Percentiles rank a stretch among this genome's conserved stretches.
These are phyloP conservation scores for Epithele typhae DNA, from an alignment of 768 basidiomycete genomes.

Conservation along the genomic window DNA sequence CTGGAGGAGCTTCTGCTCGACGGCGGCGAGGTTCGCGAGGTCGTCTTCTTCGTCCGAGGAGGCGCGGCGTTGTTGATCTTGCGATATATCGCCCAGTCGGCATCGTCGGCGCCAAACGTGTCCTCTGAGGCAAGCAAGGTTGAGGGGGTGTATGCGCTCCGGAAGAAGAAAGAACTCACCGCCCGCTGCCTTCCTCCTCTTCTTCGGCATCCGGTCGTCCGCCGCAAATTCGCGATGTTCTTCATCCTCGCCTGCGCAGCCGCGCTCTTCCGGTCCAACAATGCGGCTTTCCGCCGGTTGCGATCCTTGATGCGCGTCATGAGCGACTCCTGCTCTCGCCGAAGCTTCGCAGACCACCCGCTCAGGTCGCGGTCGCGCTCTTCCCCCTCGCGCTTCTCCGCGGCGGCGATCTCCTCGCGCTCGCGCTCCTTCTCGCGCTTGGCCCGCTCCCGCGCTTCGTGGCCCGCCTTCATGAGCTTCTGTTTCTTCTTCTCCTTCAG, in stretches of 20 bases:
- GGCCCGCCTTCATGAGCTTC: slow-evolving; percentile 87
- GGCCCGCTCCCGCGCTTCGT: slow-evolving; percentile 81
- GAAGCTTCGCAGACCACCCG: slow-evolving; percentile 71
- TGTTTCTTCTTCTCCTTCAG: slow-evolving; percentile 95
- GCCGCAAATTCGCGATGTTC: slow-evolving; percentile 89
- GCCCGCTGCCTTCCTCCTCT: slow-evolving; percentile 77
- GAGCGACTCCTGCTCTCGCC: slow-evolving; percentile 75
- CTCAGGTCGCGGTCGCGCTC: slow-evolving; percentile 67
- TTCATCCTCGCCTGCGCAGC: slow-evolving; percentile 96
- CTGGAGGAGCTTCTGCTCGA: slow-evolving; percentile 79
- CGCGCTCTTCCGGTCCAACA: slow-evolving; percentile 90
- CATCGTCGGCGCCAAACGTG: slow-evolving; percentile 89
- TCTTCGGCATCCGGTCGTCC: slow-evolving; percentile 79
- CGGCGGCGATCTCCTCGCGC: slow-evolving; percentile 59
- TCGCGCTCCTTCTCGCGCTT: slow-evolving; percentile 88
- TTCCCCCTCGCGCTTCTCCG: slow-evolving; percentile 64
- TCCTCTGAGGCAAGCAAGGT: too few species aligned
- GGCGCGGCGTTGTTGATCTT: slow-evolving; percentile 74
- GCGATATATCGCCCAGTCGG: slow-evolving; percentile 96
- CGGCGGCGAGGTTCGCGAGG: slow-evolving; percentile 55
- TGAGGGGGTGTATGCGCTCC: too few species aligned
- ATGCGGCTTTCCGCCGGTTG: slow-evolving; percentile 69
- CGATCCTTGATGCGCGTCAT: slow-evolving; percentile 87
- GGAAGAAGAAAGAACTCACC: slow-evolving; percentile 41
- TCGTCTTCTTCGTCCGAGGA: slow-evolving; percentile 94